These are phyloP conservation scores for Sporisorium scitamineum DNA, from an alignment of 1,284 basidiomycete species.

Conservation along the genomic window DNA sequence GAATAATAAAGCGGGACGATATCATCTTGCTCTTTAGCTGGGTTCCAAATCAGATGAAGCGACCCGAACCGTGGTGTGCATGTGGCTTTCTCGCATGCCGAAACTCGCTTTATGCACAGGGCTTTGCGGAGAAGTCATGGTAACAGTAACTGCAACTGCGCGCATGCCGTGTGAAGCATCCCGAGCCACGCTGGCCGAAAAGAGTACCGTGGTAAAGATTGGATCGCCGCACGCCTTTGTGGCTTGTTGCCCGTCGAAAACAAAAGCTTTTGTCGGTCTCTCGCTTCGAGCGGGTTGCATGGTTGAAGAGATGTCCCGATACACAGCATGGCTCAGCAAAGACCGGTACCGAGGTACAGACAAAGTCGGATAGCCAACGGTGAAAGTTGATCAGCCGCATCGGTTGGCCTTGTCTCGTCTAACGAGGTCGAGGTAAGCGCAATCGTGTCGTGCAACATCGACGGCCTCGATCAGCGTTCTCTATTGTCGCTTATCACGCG, in stretches of 20 bases:
- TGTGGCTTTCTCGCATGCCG: not conserved
- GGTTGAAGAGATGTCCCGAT: not conserved
- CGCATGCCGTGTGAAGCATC: no score
- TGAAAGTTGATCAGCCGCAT: not conserved
- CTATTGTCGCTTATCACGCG: no score
- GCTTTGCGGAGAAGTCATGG: constrained; percentile 1
- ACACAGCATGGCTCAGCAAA: not conserved
- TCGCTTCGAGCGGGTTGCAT: not conserved
- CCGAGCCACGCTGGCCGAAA: no score
- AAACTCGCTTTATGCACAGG: constrained; percentile 1
- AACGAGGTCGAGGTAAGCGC: no score
- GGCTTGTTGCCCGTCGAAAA: no score
- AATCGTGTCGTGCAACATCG: no score
- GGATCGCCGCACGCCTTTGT: not conserved
- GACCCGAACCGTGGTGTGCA: not conserved
- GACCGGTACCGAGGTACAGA: constrained; percentile 1
- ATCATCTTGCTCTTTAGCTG: no score
- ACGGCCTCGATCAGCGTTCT: no score
- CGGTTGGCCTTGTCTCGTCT: not conserved
- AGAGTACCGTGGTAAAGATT: not conserved
- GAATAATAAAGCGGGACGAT: no score
- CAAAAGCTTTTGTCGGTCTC: not conserved
- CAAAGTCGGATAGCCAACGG: not conserved
- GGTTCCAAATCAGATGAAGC: not conserved
- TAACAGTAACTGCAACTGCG: no score